Conservation (phyloP, 73 alveolate genomes). For the Tetrahymena thermophila region DNA sequence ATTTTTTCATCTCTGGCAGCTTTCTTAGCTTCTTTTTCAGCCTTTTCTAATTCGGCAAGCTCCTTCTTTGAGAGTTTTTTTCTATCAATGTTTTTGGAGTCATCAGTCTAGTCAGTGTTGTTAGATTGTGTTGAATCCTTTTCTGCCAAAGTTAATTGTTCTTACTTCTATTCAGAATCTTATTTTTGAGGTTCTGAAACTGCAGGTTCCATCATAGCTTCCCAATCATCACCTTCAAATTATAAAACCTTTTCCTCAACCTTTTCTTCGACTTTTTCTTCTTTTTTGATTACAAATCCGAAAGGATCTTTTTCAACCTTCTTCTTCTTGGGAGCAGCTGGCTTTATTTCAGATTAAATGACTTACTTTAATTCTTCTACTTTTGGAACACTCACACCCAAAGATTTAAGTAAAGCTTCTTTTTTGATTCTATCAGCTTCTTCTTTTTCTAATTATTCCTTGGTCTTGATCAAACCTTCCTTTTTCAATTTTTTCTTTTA, state of each 20-base stretch:
- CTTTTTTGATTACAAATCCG: neutral
- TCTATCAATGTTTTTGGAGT: neutral
- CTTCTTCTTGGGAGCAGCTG: slow-evolving; percentile 27
- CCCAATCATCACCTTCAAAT: slow-evolving; percentile 47
- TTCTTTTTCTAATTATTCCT: slow-evolving; percentile 52
- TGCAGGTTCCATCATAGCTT: slow-evolving; percentile 10
- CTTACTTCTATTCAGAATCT: slow-evolving; percentile 38
- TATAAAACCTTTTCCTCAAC: neutral
- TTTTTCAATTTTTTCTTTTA: slow-evolving; percentile 6
- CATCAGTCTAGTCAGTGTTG: neutral
- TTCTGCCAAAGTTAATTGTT: neutral
- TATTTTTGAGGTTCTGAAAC: slow-evolving; percentile 11
- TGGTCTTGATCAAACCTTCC: slow-evolving; percentile 49
- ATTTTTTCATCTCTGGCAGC: slow-evolving; percentile 27
- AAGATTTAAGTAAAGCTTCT: slow-evolving; percentile 18
- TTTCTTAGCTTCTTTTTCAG: slow-evolving; percentile 25
- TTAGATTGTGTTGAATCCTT: slow-evolving; percentile 11
- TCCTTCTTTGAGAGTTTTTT: slow-evolving; percentile 20
- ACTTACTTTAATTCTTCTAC: slow-evolving; percentile 25
- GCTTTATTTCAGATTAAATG: slow-evolving; percentile 34
- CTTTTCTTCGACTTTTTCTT: slow-evolving; percentile 9
- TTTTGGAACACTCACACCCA: slow-evolving; percentile 2
- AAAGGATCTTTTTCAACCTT: slow-evolving; percentile 6
- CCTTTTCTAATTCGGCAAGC: slow-evolving; percentile 18
- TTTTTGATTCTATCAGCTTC: slow-evolving; percentile 15